Conservation (phyloP, 2,329 filamentous ascomycete species). For the Phaeosphaeriaceae sp. region DNA sequence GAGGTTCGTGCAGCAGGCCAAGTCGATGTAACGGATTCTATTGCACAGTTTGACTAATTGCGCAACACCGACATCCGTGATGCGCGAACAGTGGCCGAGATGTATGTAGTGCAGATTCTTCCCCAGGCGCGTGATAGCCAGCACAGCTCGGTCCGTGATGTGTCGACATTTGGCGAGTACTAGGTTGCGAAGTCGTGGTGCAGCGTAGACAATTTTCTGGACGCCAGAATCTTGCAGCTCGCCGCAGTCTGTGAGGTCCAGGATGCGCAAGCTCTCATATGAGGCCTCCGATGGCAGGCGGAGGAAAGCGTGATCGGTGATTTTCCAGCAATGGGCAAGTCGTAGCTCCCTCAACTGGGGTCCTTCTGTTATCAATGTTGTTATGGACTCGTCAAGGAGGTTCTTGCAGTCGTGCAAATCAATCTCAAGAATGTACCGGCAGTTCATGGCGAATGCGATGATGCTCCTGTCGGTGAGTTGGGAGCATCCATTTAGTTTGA, state of each 20-base stretch:
- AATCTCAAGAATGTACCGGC: slow-evolving; percentile 93
- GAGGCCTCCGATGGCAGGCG: slow-evolving; percentile 70
- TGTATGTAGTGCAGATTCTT: slow-evolving; percentile 98
- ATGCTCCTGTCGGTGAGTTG: slow-evolving; percentile 84
- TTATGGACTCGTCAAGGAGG: slow-evolving; percentile 84
- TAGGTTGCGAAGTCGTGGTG: slow-evolving; percentile 87
- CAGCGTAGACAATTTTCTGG: slow-evolving; percentile 82
- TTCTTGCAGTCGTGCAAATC: slow-evolving; percentile 86
- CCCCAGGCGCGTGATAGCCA: slow-evolving; percentile 84
- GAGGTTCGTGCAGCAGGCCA: slow-evolving; percentile 90
- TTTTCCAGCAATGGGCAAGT: slow-evolving; percentile 80
- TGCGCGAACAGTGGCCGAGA: slow-evolving; percentile 87
- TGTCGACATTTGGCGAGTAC: slow-evolving; percentile 93
- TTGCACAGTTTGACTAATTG: slow-evolving; percentile 85
- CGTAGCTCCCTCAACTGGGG: slow-evolving; percentile 88
- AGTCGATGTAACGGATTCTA: slow-evolving; percentile 93
- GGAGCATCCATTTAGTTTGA: slow-evolving; percentile 93
- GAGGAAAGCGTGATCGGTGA: slow-evolving; percentile 89
- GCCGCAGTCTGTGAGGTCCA: slow-evolving; percentile 89
- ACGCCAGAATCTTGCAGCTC: slow-evolving; percentile 86
- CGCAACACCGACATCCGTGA: slow-evolving; percentile 88
- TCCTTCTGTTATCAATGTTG: slow-evolving; percentile 77
- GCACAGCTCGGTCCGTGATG: slow-evolving; percentile 87
- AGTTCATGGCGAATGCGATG: slow-evolving; percentile 83
- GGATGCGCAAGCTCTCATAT: slow-evolving; percentile 88